Percentiles rank a stretch among this genome's conserved stretches.
Conservation (phyloP, 2,329 filamentous ascomycete genomes). For the Botrytis galanthina region DNA sequence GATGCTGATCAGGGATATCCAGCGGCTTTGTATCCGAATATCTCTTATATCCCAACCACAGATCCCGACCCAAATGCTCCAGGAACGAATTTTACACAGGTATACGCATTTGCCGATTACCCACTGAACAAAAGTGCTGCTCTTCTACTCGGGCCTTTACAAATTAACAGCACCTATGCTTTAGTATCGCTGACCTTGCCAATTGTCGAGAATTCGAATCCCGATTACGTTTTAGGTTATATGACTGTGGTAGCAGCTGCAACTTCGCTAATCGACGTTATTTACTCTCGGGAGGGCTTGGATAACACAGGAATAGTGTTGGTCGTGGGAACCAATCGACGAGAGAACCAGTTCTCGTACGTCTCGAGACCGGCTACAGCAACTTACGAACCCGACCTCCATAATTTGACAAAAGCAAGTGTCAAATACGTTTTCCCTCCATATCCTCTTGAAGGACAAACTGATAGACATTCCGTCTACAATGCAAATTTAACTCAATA, state of each 20-base stretch:
- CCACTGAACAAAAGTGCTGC: constrained; percentile 49
- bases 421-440: constrained; percentile 64
- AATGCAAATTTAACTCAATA: constrained; percentile 37
- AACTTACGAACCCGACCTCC: constrained; percentile 43
- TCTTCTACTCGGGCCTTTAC: constrained; percentile 73
- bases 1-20: constrained; percentile 68
- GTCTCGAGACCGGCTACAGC: constrained; percentile 47
- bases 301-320: constrained; percentile 68
- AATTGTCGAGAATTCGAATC: constrained; percentile 64
- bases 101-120: constrained; percentile 34
- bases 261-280: constrained; percentile 58
- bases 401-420: constrained; percentile 43
- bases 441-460: constrained; percentile 39
- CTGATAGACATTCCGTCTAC: constrained; percentile 50
- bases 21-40: constrained; percentile 70
- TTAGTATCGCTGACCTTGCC: constrained; percentile 80
- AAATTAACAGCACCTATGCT: constrained; percentile 69
- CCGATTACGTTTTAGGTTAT: constrained; percentile 71
- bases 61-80: constrained; percentile 27
- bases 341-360: constrained; percentile 62
- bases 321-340: constrained; percentile 64
- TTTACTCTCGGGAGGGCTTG: constrained; percentile 65
- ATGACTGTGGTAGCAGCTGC: constrained; percentile 77
- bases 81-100: constrained; percentile 13
- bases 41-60: constrained; percentile 55